phyloP scores from a whole-genome alignment of 2,329 filamentous ascomycete genomes.

The Trichoderma koningiopsis region DNA sequence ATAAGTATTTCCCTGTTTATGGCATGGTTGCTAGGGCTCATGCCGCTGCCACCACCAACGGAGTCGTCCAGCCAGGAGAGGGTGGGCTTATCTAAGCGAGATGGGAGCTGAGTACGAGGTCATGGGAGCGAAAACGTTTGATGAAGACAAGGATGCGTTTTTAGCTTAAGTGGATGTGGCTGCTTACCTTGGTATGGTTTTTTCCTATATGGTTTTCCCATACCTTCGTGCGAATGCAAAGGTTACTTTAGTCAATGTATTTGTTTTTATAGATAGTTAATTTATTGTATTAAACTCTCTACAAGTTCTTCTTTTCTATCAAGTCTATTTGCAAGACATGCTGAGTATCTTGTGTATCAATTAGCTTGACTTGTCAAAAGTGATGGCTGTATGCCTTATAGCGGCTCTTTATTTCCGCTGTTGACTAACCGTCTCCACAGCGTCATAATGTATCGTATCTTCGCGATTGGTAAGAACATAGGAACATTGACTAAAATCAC shows the following conservation, averaged over 20 bases:
- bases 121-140: no score
- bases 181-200: slow-evolving; percentile 7
- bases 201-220: background rate
- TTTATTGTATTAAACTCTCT: background rate
- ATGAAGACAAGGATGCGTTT: background rate
- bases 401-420: background rate
- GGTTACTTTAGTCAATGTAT: background rate
- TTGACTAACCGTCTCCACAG: background rate
- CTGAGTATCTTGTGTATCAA: background rate
- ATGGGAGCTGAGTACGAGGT: background rate
- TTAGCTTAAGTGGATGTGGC: background rate
- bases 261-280: background rate
- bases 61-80: slow-evolving; percentile 16
- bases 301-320: background rate
- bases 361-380: background rate
- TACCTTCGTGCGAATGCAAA: slow-evolving; percentile 10
- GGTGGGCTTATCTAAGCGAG: background rate
- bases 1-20: slow-evolving; percentile 66
- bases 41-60: slow-evolving; percentile 12
- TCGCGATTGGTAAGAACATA: background rate
- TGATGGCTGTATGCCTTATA: background rate
- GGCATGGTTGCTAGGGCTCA: slow-evolving; percentile 58
- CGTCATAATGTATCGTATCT: background rate
- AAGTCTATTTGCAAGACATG: background rate
- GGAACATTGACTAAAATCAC: background rate